Percentiles rank a stretch among this genome's conserved stretches.
These are phyloP conservation scores for sorghum (Sorghum bicolor) DNA, from an alignment of 176 grass and related monocot genomes.

Conservation along the genomic window Sorghum_bicolor_NCBIv3 NC_012876.2:65426501-65427000, in stretches of 20 bases:
- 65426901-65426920: background rate
- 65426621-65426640: constrained; percentile 31
- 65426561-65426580: background rate
- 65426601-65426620: constrained; percentile 16
- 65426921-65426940: background rate
- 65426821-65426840: background rate
- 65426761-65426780: constrained; percentile 5
- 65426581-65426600: background rate
- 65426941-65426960: background rate
- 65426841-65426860: background rate
- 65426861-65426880: constrained; percentile 21
- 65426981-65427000: constrained; percentile 20
- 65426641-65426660: constrained; percentile 80
- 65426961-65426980: constrained; percentile 6
- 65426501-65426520: no score
- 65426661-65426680: constrained; percentile 88
- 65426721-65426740: constrained; percentile 90
- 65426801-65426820: background rate
- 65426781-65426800: constrained; percentile 2
- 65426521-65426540: no score
- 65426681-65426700: constrained; percentile 79
- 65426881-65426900: background rate
- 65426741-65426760: constrained; percentile 31
- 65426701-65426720: constrained; percentile 87
- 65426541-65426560: constrained; percentile 23